Evolutionary conservation across 2,329 filamentous ascomycete genomes (phyloP), one percentile per base, ranked within the genome.

Genomic region (Ceratocystis eucalypticola): DNA sequence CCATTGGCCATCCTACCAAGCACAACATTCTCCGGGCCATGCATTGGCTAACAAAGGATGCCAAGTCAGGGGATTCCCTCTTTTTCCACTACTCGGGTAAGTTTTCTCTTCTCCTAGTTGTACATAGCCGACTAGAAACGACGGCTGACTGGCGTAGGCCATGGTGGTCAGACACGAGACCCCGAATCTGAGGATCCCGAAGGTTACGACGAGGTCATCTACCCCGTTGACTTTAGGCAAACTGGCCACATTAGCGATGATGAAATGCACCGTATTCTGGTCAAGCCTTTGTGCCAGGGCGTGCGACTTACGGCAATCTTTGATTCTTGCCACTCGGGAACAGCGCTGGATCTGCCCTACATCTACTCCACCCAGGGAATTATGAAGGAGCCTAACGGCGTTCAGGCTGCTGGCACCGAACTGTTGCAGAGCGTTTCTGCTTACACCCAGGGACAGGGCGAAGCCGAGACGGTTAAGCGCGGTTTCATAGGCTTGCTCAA

Each of bases 41-140:
- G 93, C 92, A 96, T 74, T 97, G 93, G 93, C 79, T 97, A 22
- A 91, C 96, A 67, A 96, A 96, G 77, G 92, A 96, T 73, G 92
- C 93, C 3, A 84, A 84, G 67, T 89, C 91, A 0, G 96, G 96
- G 74, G 93, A 97, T 74, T 96, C 93, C 3, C 82, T 97, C 5
- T 97, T 97, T 78, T 96, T 97, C 79, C 93, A 97, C 77, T 97
- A 96, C 75, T 96, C 92, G 48, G 91, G 89, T 91, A 77, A 71
- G 83, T 74, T 41, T 41, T 41, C 37, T 41, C 37, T 41, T 41
- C 37, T 41, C 37, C 37, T 4, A 12, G 37, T 41, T 41, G 10
- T 41, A 8, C 37, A 41, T 4, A 48, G 25, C n/a, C 20, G 28
- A 44, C 46, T 5, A 59, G 7, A 5, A 59, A 37, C 4, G 8